Evolutionary conservation across 2,329 filamentous ascomycete species (phyloP).

Genomic region (Penicillium palitans): DNA sequence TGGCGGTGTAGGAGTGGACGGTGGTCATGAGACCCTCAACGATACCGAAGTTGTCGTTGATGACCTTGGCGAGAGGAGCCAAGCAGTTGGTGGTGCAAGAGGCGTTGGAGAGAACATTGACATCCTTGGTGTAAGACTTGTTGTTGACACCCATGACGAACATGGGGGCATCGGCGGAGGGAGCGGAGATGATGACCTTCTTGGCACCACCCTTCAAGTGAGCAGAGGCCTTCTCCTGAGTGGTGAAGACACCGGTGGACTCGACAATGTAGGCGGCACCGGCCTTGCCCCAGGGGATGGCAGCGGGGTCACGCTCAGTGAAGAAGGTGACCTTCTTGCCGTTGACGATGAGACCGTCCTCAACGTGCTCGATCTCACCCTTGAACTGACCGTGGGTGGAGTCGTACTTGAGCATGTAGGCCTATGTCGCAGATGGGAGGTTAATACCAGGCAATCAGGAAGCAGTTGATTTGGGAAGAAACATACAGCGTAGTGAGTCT

Average conservation of each 20-base stretch:
- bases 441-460: constrained; percentile 1
- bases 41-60: constrained; percentile 97
- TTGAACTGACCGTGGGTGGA: constrained; percentile 96
- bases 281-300: constrained; percentile 86
- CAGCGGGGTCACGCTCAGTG: constrained; percentile 82
- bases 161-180: constrained; percentile 83
- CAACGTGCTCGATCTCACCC: constrained; percentile 73
- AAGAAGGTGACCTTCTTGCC: constrained; percentile 96
- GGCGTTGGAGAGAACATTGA: constrained; percentile 96
- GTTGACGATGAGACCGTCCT: constrained; percentile 76
- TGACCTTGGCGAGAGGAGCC: constrained; percentile 97
- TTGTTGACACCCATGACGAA: constrained; percentile 99
- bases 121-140: constrained; percentile 84
- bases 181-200: constrained; percentile 77
- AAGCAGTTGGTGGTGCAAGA: constrained; percentile 99
- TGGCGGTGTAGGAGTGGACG: constrained; percentile 99
- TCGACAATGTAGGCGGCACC: constrained; percentile 94
- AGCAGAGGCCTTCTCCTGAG: constrained; percentile 88
- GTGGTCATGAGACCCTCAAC: constrained; percentile 99
- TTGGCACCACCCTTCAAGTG: constrained; percentile 97
- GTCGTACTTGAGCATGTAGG: constrained; percentile 99
- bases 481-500: constrained; percentile 94
- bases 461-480: neutral
- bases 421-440: constrained; percentile 53
- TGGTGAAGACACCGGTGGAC: constrained; percentile 99